Conservation (phyloP, 768 basidiomycete species). For the Rhodotorula babjevae region DNA sequence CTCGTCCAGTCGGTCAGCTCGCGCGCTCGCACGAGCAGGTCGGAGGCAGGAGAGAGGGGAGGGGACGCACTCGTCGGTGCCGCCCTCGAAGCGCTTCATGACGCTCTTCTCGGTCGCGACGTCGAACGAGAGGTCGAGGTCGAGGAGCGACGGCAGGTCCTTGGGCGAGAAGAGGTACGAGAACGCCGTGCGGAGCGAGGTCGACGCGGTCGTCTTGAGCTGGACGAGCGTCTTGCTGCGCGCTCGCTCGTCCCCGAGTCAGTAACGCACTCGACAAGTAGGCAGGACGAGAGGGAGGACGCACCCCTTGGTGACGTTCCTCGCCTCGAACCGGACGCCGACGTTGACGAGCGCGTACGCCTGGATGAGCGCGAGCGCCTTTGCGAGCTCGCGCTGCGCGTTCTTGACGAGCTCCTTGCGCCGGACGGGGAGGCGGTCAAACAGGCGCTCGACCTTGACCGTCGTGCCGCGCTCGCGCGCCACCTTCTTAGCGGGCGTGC, state of each 20-base stretch:
- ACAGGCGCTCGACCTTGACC: conserved; percentile 64
- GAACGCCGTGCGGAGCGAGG: conserved; percentile 61
- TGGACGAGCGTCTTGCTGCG: conserved; percentile 50
- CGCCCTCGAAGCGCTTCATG: conserved; percentile 42
- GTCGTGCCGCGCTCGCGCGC: conserved; percentile 66
- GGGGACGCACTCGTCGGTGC: conserved; percentile 10
- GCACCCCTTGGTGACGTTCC: conserved; percentile 69
- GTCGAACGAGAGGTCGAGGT: conserved; percentile 64
- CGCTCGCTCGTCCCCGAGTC: accelerated
- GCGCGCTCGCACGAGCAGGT: no score
- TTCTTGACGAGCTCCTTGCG: conserved; percentile 87
- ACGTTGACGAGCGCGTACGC: conserved; percentile 81
- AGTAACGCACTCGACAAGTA: not conserved
- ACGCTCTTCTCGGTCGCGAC: conserved; percentile 63
- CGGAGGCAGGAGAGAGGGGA: no score
- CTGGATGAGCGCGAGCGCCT: conserved; percentile 71
- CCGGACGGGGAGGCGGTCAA: conserved; percentile 78
- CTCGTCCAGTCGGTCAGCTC: no score
- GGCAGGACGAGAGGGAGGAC: conserved; percentile 36
- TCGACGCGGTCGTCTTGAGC: conserved; percentile 66
- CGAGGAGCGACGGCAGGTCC: conserved; percentile 66
- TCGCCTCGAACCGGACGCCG: conserved; percentile 66
- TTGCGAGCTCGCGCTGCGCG: conserved; percentile 79
- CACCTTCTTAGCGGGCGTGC: conserved; percentile 17
- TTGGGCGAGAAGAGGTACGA: conserved; percentile 80